Evolutionary conservation across 1,284 basidiomycete genomes (phyloP).

Genomic region (Psilocybe mexicana): DNA sequence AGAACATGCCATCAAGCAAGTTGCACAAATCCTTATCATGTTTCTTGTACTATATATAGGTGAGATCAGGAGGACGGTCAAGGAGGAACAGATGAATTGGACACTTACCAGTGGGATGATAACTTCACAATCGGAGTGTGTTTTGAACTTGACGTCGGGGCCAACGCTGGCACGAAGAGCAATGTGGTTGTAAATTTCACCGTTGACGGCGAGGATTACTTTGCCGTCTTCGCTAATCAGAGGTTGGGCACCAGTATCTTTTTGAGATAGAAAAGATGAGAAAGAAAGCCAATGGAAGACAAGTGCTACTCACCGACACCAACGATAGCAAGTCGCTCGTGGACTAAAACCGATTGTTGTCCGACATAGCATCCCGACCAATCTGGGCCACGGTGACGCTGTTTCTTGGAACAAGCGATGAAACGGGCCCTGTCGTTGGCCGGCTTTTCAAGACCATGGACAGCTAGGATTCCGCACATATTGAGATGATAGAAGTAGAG

Average conservation of each 20-base stretch:
- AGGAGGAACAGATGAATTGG: background rate
- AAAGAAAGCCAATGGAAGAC: background rate
- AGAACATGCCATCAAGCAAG: slow-evolving; percentile 98
- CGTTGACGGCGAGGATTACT: slow-evolving; percentile 91
- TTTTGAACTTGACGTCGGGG: slow-evolving; percentile 83
- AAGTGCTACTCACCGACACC: slow-evolving; percentile 81
- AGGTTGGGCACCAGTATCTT: slow-evolving; percentile 97
- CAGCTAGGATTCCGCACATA: slow-evolving; percentile 92
- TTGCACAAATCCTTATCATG: slow-evolving; percentile 75
- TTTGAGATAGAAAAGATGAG: slow-evolving; percentile 3
- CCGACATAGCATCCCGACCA: slow-evolving; percentile 95
- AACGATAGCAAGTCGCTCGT: slow-evolving; percentile 95
- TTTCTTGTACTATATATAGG: slow-evolving; percentile 72
- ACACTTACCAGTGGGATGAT: slow-evolving; percentile 84
- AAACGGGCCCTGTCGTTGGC: slow-evolving; percentile 67
- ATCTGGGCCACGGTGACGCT: slow-evolving; percentile 93
- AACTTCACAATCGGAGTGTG: slow-evolving; percentile 98
- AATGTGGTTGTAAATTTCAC: slow-evolving; percentile 99
- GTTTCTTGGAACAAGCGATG: slow-evolving; percentile 85
- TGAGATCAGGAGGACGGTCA: slow-evolving; percentile 11
- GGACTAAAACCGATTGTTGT: slow-evolving; percentile 78
- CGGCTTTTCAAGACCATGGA: slow-evolving; percentile 78
- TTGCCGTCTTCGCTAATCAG: slow-evolving; percentile 87
- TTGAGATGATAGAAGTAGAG: slow-evolving; percentile 18
- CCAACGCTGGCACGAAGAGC: slow-evolving; percentile 75